These are phyloP conservation scores for Claviceps africana DNA, from an alignment of 2,329 filamentous ascomycete species.

Conservation along the genomic window DNA sequence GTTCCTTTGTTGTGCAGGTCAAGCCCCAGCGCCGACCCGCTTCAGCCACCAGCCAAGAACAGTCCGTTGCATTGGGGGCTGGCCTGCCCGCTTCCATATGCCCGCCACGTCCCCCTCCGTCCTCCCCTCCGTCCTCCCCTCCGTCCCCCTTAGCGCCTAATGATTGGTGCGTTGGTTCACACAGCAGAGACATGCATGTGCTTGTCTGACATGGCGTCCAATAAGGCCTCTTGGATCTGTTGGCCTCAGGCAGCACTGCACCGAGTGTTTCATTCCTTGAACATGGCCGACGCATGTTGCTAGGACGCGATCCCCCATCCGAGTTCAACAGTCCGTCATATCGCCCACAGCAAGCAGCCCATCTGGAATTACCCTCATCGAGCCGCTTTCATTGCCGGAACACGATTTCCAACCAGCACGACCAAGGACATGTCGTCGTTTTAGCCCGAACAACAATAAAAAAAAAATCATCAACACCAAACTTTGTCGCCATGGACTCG, in stretches of 20 bases:
- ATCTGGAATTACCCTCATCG: too few species aligned
- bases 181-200: too few species aligned
- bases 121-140: neutral
- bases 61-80: too few species aligned
- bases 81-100: neutral
- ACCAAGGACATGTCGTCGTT: neutral
- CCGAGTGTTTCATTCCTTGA: neutral
- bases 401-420: constrained; percentile 6
- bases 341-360: too few species aligned
- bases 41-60: too few species aligned
- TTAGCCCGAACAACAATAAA: neutral
- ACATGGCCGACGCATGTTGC: constrained; percentile 6
- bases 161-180: too few species aligned
- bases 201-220: constrained; percentile 9
- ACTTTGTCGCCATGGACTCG: constrained; percentile 10
- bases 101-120: neutral
- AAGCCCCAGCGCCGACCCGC: too few species aligned
- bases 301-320: constrained; percentile 7
- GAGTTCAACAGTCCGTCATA: too few species aligned
- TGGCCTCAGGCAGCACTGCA: constrained; percentile 10
- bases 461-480: neutral
- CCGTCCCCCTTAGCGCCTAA: too few species aligned
- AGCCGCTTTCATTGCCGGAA: constrained; percentile 6
- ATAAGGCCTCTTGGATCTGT: neutral
- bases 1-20: too few species aligned